Conservation (phyloP, 257 asterid species). For the Knoxia roxburghii region DNA sequence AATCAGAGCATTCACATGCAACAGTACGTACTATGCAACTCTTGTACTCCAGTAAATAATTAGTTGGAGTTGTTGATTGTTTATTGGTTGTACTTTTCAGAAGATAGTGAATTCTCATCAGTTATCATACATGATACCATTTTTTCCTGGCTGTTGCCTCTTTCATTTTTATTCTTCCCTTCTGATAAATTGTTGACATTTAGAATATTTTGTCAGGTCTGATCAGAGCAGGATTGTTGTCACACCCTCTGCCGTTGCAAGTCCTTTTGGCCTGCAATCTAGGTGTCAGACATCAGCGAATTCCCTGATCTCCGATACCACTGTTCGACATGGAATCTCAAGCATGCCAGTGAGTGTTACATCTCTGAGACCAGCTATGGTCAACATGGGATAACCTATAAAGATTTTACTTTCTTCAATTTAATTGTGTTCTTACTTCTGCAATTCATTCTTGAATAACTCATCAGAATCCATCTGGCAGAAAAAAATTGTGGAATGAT, state of each 20-base stretch:
- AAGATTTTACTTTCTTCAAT: not conserved
- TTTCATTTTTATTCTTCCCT: not conserved
- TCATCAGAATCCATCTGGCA: not conserved
- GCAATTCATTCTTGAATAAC: not conserved
- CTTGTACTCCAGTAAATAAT: not conserved
- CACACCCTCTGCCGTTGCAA: conserved; percentile 7
- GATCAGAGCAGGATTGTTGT: conserved; percentile 7
- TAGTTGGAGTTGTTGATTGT: no score
- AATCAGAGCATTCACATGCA: not conserved
- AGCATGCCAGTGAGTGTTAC: conserved; percentile 28
- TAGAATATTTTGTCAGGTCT: conserved; percentile 16
- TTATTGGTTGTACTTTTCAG: no score
- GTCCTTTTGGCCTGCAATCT: conserved; percentile 18
- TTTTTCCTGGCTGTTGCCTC: not conserved
- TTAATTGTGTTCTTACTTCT: not conserved
- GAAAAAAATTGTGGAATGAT: not conserved
- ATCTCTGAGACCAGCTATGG: conserved; percentile 4
- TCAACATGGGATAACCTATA: not conserved
- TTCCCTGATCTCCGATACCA: not conserved
- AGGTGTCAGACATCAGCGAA: conserved; percentile 11
- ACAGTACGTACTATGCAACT: conserved; percentile 12
- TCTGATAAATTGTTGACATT: not conserved
- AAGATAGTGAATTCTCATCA: not conserved
- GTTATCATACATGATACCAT: not conserved
- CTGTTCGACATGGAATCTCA: conserved; percentile 32